Conservation (phyloP, 2,329 filamentous ascomycete genomes). For the Tolypocladium tundrense region DNA sequence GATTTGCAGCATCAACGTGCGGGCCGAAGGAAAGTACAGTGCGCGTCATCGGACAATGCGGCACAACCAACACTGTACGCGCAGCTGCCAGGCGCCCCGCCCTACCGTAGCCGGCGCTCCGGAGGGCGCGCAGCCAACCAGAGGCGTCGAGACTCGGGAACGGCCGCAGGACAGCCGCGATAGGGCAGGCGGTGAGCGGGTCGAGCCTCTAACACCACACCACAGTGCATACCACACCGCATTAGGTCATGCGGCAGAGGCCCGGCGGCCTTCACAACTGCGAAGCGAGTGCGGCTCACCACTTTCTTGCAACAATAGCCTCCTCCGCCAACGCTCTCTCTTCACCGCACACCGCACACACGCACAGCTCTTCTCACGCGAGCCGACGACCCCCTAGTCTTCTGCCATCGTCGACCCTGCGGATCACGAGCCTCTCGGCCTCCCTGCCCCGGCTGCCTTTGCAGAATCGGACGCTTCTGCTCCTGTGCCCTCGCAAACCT, state of each 20-base stretch:
- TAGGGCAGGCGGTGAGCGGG: constrained; percentile 10
- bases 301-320: neutral
- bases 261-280: neutral
- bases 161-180: neutral
- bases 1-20: no score
- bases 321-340: neutral
- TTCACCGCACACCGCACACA: neutral
- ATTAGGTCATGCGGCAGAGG: neutral
- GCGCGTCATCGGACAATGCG: no score
- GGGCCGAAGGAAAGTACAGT: no score
- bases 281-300: neutral
- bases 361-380: neutral
- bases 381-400: neutral
- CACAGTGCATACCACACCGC: neutral
- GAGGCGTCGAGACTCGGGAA: neutral
- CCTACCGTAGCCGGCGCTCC: neutral
- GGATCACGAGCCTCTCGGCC: neutral
- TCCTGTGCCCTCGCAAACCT: neutral
- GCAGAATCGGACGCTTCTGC: neutral
- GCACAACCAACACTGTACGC: no score
- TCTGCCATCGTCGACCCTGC: neutral
- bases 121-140: constrained; percentile 3
- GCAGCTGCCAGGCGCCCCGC: neutral
- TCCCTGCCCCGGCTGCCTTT: neutral
- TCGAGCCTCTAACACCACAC: constrained; percentile 7